Percentiles rank a stretch among this genome's conserved stretches.
Evolutionary conservation across 306 rosid species (phyloP).

Genomic region (cucumber (Cucumis sativus)): DNA sequence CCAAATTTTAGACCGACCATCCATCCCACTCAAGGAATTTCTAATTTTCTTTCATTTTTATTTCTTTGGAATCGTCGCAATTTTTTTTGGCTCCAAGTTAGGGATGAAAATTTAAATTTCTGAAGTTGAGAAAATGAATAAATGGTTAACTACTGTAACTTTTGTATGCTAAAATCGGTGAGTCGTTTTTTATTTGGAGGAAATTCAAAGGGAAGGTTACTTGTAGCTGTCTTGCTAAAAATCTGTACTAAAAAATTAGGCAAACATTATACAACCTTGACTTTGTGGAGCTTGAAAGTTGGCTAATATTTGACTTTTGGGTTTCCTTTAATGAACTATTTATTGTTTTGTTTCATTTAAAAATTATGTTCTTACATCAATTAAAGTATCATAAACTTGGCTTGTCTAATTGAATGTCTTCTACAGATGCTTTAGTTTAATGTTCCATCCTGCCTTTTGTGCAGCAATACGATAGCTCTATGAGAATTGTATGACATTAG

Average conservation of each 20-base stretch:
- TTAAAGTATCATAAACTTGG: background rate
- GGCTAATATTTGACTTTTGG: conserved; percentile 1
- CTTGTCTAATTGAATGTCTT: background rate
- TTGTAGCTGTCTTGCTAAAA: background rate
- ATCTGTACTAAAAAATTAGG: background rate
- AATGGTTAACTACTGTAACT: background rate
- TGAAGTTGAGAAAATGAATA: no score
- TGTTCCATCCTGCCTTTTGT: background rate
- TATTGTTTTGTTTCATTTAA: background rate
- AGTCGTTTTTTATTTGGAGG: background rate
- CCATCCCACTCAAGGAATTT: background rate
- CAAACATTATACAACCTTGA: background rate
- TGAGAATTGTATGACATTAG: background rate
- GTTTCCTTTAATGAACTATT: background rate
- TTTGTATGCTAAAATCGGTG: background rate
- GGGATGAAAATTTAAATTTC: no score
- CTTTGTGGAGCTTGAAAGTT: background rate
- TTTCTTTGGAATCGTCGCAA: background rate
- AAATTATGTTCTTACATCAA: background rate
- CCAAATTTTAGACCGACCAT: background rate
- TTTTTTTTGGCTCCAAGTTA: no score
- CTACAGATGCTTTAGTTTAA: background rate
- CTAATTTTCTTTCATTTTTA: no score
- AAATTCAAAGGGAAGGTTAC: background rate
- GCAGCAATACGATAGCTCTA: background rate